phyloP scores from a whole-genome alignment of 129 eudicot species.

The Tagetes patula region DNA sequence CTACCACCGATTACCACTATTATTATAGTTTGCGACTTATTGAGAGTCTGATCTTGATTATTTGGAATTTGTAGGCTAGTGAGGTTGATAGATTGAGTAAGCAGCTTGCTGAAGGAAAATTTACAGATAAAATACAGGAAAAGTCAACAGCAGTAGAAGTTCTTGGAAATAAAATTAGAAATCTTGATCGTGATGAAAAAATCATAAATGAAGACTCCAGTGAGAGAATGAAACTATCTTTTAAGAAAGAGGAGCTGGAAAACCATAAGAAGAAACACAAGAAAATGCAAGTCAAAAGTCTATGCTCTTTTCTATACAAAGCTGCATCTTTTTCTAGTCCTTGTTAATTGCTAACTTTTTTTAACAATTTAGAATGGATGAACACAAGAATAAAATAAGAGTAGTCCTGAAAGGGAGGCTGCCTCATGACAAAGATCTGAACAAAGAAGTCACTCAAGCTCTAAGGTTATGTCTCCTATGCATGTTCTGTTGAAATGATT shows the following conservation, averaged over 20 bases:
- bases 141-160: constrained; percentile 39
- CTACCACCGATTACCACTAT: neutral
- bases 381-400: constrained; percentile 68
- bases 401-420: constrained; percentile 89
- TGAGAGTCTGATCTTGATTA: constrained; percentile 23
- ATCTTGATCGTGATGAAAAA: constrained; percentile 52
- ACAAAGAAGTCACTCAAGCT: constrained; percentile 65
- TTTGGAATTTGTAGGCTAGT: constrained; percentile 41
- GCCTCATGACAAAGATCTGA: constrained; percentile 81
- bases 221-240: constrained; percentile 44
- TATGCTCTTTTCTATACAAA: neutral
- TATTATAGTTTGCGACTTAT: neutral
- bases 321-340: neutral
- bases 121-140: constrained; percentile 41
- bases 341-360: constrained; percentile 13
- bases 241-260: constrained; percentile 57
- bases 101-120: constrained; percentile 50
- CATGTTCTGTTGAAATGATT: constrained; percentile 4
- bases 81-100: constrained; percentile 63
- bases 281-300: constrained; percentile 66
- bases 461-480: constrained; percentile 51
- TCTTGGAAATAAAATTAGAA: constrained; percentile 45
- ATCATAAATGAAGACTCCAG: constrained; percentile 46
- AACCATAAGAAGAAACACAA: constrained; percentile 57
- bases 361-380: constrained; percentile 62